Evolutionary conservation across 441 rosid species (phyloP).

Genomic region (Gossypium aridum): DNA sequence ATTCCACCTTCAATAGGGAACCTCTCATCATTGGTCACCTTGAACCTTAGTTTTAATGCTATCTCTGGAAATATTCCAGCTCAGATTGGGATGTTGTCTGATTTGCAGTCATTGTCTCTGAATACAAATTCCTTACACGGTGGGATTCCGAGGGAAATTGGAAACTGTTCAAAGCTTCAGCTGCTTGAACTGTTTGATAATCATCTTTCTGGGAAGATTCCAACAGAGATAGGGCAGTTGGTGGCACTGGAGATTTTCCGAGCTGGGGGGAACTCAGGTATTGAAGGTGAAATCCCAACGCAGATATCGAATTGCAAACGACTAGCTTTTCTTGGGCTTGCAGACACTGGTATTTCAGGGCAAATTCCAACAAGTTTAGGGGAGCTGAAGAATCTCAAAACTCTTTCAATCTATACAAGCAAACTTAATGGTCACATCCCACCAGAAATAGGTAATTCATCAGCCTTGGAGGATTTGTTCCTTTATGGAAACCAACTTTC

Average conservation of each 20-base stretch:
- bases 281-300: slow-evolving; percentile 52
- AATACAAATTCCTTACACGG: slow-evolving; percentile 44
- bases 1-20: slow-evolving; percentile 50
- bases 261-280: slow-evolving; percentile 55
- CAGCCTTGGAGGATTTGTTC: slow-evolving; percentile 50
- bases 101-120: slow-evolving; percentile 33
- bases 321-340: slow-evolving; percentile 50
- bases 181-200: slow-evolving; percentile 57
- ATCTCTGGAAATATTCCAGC: slow-evolving; percentile 44
- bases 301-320: slow-evolving; percentile 50
- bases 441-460: slow-evolving; percentile 45
- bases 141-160: slow-evolving; percentile 43
- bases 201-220: slow-evolving; percentile 51
- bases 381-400: slow-evolving; percentile 45
- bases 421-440: slow-evolving; percentile 58
- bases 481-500: slow-evolving; percentile 52
- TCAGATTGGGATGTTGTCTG: slow-evolving; percentile 41
- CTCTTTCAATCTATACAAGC: slow-evolving; percentile 58
- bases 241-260: slow-evolving; percentile 42
- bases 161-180: slow-evolving; percentile 43
- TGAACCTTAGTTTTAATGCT: slow-evolving; percentile 64
- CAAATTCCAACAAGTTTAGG: slow-evolving; percentile 49
- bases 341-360: slow-evolving; percentile 64
- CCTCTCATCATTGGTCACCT: slow-evolving; percentile 36
- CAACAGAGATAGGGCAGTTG: slow-evolving; percentile 44